Percentiles rank a stretch among this genome's conserved stretches.
Conservation (phyloP, 257 asterid species). For the Petunia secreta region DNA sequence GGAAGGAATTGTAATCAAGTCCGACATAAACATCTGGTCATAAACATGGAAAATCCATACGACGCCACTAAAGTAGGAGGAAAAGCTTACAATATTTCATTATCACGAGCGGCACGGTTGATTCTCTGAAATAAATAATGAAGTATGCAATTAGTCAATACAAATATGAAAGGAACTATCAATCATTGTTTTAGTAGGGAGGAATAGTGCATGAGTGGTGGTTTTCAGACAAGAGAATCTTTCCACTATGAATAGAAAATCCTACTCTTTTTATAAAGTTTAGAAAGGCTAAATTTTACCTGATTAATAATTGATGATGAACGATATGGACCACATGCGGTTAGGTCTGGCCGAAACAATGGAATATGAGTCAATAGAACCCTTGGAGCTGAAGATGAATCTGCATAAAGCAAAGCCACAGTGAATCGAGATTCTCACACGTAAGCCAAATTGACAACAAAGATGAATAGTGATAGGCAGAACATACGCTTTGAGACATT, state of each 20-base stretch:
- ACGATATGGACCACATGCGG: constrained; percentile 85
- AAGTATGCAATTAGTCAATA: constrained; percentile 24
- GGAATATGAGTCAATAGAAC: constrained; percentile 94
- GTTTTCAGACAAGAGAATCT: neutral
- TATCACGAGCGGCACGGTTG: constrained; percentile 49
- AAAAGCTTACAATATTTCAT: constrained; percentile 66
- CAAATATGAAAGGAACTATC: neutral
- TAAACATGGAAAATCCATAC: constrained; percentile 20
- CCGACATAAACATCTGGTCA: constrained; percentile 11
- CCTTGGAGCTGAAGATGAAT: constrained; percentile 53
- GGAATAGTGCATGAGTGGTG: neutral
- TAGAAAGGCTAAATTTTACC: constrained; percentile 38
- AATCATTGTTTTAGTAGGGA: neutral
- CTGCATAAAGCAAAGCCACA: constrained; percentile 43
- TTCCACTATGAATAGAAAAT: neutral
- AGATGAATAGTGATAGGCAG: neutral
- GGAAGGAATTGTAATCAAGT: constrained; percentile 18
- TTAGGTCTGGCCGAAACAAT: constrained; percentile 73
- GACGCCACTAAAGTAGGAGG: constrained; percentile 23
- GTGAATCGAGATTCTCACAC: constrained; percentile 25
- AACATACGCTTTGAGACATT: constrained; percentile 58
- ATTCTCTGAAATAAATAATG: constrained; percentile 59
- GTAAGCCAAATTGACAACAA: neutral
- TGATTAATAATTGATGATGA: constrained; percentile 80
- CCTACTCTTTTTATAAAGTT: neutral